Evolutionary conservation across 306 rosid genomes (phyloP).

Genomic region (Morella rubra): DNA sequence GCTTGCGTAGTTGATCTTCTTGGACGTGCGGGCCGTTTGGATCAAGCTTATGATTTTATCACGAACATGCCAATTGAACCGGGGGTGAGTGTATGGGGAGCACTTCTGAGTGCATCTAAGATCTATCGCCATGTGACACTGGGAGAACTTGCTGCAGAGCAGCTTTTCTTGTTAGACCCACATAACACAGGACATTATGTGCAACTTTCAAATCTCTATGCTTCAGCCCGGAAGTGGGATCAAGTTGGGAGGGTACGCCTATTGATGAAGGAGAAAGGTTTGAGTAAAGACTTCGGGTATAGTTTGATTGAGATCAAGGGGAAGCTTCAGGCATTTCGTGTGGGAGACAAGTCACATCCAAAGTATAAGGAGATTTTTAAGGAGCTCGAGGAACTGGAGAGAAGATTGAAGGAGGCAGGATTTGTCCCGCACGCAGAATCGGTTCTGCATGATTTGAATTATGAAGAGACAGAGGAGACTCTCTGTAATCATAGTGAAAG

Average conservation of each 20-base stretch:
- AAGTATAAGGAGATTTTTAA: constrained; percentile 42
- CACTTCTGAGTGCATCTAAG: constrained; percentile 64
- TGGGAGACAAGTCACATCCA: constrained; percentile 66
- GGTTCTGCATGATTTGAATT: constrained; percentile 50
- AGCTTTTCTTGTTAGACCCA: constrained; percentile 60
- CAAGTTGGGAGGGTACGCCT: constrained; percentile 49
- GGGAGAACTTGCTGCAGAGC: constrained; percentile 67
- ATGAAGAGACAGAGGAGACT: constrained; percentile 63
- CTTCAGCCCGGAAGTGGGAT: constrained; percentile 65
- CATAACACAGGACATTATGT: constrained; percentile 68
- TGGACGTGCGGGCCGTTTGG: constrained; percentile 66
- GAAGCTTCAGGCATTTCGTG: constrained; percentile 49
- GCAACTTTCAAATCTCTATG: constrained; percentile 73
- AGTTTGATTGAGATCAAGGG: constrained; percentile 64
- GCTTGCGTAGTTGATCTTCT: constrained; percentile 65
- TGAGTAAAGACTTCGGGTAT: constrained; percentile 63
- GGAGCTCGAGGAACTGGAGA: constrained; percentile 55
- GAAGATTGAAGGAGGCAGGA: constrained; percentile 55
- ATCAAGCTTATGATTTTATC: constrained; percentile 52
- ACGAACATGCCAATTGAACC: constrained; percentile 54
- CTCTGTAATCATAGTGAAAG: constrained; percentile 65
- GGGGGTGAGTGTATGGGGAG: constrained; percentile 68
- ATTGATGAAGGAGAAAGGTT: constrained; percentile 63
- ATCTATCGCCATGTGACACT: constrained; percentile 45
- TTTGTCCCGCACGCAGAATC: constrained; percentile 58